Conservation (phyloP, 106 monocot genomes). For the Allium sativum region DNA sequence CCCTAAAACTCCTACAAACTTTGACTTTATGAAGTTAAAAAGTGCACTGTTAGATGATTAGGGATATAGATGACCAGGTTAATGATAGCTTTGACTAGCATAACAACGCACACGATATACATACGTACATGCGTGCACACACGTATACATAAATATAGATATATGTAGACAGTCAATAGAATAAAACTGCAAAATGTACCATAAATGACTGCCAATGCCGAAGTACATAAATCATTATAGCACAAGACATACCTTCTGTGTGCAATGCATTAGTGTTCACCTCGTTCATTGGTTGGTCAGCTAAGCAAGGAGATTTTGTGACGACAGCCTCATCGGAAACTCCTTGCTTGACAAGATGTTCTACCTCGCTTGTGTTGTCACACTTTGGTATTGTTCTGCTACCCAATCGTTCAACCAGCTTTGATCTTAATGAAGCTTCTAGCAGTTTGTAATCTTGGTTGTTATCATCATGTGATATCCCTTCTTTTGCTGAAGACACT, state of each 20-base stretch:
- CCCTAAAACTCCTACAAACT: too few relatives aligned
- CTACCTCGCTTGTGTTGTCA: constrained; percentile 14
- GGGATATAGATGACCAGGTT: too few relatives aligned
- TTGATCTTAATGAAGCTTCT: constrained; percentile 84
- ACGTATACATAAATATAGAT: too few relatives aligned
- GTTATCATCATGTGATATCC: constrained; percentile 12
- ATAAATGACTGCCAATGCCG: too few relatives aligned
- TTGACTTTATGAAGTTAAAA: too few relatives aligned
- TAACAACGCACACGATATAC: too few relatives aligned
- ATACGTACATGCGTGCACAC: too few relatives aligned
- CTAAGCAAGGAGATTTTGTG: constrained; percentile 7
- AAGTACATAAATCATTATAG: too few relatives aligned
- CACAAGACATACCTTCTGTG: constrained; percentile 15
- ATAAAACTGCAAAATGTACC: too few relatives aligned
- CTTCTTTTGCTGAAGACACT: constrained; percentile 19
- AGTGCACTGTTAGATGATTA: too few relatives aligned
- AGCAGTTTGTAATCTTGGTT: constrained; percentile 61
- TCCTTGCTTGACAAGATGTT: constrained; percentile 9
- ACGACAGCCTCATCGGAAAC: constrained; percentile 4
- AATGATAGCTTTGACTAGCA: too few relatives aligned
- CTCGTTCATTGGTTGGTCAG: constrained; percentile 14
- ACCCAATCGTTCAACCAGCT: constrained; percentile 48
- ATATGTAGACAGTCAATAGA: too few relatives aligned
- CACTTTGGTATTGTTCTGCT: constrained; percentile 21
- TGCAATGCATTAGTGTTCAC: constrained; percentile 3